These are phyloP conservation scores for Microsporum canis DNA, from an alignment of 2,329 filamentous ascomycete genomes.

Conservation along the genomic window DNA sequence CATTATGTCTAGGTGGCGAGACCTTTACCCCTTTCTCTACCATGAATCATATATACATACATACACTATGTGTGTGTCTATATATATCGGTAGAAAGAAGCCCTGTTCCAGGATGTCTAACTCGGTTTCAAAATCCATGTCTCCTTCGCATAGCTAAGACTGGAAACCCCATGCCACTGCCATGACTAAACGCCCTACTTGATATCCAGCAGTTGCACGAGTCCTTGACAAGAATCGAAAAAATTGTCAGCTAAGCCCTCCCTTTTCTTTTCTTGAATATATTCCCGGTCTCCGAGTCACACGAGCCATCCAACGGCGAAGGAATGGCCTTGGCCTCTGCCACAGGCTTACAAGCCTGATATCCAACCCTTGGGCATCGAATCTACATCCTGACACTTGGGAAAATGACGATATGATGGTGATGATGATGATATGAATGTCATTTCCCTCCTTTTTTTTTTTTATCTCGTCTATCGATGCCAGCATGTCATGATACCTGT, in stretches of 20 bases:
- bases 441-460: too few relatives aligned
- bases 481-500: slow-evolving; percentile 1
- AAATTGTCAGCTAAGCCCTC: not conserved
- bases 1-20: not conserved
- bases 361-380: not conserved
- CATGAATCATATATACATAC: too few relatives aligned
- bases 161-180: not conserved
- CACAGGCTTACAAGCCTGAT: not conserved
- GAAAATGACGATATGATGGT: too few relatives aligned
- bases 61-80: too few relatives aligned
- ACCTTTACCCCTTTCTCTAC: too few relatives aligned
- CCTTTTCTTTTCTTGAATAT: not conserved
- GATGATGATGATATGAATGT: not conserved
- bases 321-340: not conserved
- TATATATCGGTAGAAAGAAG: too few relatives aligned
- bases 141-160: too few relatives aligned
- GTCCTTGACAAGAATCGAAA: not conserved
- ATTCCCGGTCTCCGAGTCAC: not conserved
- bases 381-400: not conserved
- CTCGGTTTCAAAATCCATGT: too few relatives aligned
- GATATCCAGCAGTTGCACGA: not conserved
- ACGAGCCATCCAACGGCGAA: not conserved
- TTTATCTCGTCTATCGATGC: not conserved
- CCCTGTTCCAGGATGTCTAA: too few relatives aligned
- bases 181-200: not conserved